Percentiles rank a stretch among this genome's conserved stretches.
Evolutionary conservation across 768 basidiomycete species (phyloP).

Genomic region (Solioccasus polychromus): DNA sequence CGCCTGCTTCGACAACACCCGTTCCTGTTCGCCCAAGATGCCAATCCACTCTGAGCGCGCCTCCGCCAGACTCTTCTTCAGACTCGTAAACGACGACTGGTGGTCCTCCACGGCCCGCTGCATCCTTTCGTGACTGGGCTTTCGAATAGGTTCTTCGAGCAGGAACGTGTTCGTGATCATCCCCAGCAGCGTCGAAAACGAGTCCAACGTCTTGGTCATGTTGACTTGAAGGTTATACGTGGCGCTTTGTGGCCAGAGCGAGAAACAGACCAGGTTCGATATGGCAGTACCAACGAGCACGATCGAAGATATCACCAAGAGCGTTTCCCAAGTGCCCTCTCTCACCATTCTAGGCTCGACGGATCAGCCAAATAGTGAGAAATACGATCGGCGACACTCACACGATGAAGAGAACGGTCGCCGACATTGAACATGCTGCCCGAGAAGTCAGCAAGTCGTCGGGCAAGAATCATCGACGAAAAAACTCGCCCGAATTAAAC

Average conservation of each 20-base stretch:
- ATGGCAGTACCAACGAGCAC: slow-evolving; percentile 72
- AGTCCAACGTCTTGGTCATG: slow-evolving; percentile 83
- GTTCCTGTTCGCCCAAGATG: slow-evolving; percentile 21
- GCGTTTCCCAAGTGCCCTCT: slow-evolving; percentile 77
- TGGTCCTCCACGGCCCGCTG: slow-evolving; percentile 81
- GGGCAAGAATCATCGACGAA: background rate
- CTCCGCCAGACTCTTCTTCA: slow-evolving; percentile 84
- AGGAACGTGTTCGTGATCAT: slow-evolving; percentile 86
- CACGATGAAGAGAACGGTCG: slow-evolving; percentile 84
- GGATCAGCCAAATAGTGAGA: slow-evolving; percentile 1
- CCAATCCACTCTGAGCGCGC: slow-evolving; percentile 81
- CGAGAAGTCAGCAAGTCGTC: background rate
- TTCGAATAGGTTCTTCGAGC: slow-evolving; percentile 63
- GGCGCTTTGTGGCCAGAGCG: slow-evolving; percentile 84
- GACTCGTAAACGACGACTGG: slow-evolving; percentile 83
- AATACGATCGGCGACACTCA: slow-evolving; percentile 30
- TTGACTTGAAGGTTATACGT: slow-evolving; percentile 77
- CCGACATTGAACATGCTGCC: slow-evolving; percentile 79
- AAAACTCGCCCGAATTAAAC: slow-evolving; percentile 74
- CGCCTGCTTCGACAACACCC: slow-evolving; percentile 42
- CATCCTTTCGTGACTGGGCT: slow-evolving; percentile 58
- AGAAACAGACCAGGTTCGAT: slow-evolving; percentile 82
- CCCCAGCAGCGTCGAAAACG: slow-evolving; percentile 81
- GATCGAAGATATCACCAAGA: slow-evolving; percentile 74
- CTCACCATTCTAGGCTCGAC: slow-evolving; percentile 64